These are phyloP conservation scores for Suillus americanus DNA, from an alignment of 768 basidiomycete genomes.

Conservation along the genomic window DNA sequence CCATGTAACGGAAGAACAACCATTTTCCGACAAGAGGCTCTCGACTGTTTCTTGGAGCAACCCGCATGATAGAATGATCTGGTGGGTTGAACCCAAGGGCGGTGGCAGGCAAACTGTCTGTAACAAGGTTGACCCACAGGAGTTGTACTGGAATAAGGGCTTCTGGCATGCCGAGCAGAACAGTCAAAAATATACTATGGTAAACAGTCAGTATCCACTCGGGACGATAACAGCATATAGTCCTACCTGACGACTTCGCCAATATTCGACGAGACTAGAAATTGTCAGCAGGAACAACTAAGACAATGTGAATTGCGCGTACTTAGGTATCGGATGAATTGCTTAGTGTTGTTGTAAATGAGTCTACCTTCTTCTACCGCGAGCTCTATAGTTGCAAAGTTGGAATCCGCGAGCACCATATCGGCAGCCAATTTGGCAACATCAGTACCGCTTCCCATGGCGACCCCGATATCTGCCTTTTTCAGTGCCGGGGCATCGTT, in stretches of 20 bases:
- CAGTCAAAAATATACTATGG: slow-evolving; percentile 89
- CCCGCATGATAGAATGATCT: slow-evolving; percentile 95
- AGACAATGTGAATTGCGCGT: slow-evolving; percentile 28
- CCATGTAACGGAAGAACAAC: slow-evolving; percentile 95
- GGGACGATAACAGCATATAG: neutral
- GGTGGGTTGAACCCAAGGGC: slow-evolving; percentile 98
- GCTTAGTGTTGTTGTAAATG: slow-evolving; percentile 99
- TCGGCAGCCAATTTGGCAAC: slow-evolving; percentile 98
- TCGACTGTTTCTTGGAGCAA: slow-evolving; percentile 85
- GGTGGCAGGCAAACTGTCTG: slow-evolving; percentile 94
- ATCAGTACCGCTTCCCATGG: slow-evolving; percentile 99
- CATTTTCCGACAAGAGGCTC: slow-evolving; percentile 91
- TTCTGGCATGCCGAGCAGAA: slow-evolving; percentile 98
- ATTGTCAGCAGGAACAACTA: slow-evolving; percentile 9
- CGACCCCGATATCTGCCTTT: slow-evolving; percentile 96
- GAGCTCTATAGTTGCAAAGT: slow-evolving; percentile 95
- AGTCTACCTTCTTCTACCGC: slow-evolving; percentile 97
- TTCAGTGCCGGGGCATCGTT: slow-evolving; percentile 98
- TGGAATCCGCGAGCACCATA: slow-evolving; percentile 96
- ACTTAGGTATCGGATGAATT: slow-evolving; percentile 99
- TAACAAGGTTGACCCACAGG: slow-evolving; percentile 98
- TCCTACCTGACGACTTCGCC: slow-evolving; percentile 85
- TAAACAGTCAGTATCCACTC: slow-evolving; percentile 6
- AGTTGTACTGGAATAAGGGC: slow-evolving; percentile 97
- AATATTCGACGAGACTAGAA: slow-evolving; percentile 87